Base-by-base conservation (phyloP, 805 yeast species). In the Saccharomycopsis oosterbeekiorum region DNA sequence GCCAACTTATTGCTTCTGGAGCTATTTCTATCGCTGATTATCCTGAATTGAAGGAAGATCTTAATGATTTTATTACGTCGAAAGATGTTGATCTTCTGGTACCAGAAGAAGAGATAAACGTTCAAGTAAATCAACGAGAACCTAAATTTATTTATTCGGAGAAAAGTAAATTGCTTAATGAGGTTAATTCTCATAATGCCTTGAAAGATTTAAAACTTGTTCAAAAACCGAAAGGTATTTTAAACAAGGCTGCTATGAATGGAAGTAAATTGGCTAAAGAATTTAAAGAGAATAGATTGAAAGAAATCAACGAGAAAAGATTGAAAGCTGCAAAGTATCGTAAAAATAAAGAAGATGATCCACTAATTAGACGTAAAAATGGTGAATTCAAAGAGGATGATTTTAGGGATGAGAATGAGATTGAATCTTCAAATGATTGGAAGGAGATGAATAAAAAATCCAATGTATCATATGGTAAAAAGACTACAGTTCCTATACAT, bases 1-100 rank as follows among this genome's bases (percentile, higher is more conserved):
- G 88, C 40, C 97, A 92, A 69, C 74, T 92, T 55, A 88, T 87
- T 29, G 85, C 93, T 0, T 82, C 93, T 4, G 96, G 96, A 1
- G 92, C 82, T 0, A 81, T 84, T 0, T 76, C 84, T 4, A 81
- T 86, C 0, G 78, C 82, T 2, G 92, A 86, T 64, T 84, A 84
- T 68, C 91, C 91, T 1, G 92, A 84, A 59, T 68, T 85, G 1
- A 75, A 75, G 55, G 81, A 76, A 36, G 75, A 72, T 6, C 36
- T 56, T 61, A 70, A 72, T 41, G 69, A 58, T 15, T 58, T 53
- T 39, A 14, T 61, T 39, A 24, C 62, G 56, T 43, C 67, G 57
- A 74, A 68, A 1, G 72, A 74, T 24, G 59, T 67, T 19, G 67
- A 80, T 70, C 53, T 47, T 47, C 53, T 47, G 53, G 34, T 47